Base-by-base conservation (phyloP, 805 yeast genomes). In the Brettanomyces nanus region DNA sequence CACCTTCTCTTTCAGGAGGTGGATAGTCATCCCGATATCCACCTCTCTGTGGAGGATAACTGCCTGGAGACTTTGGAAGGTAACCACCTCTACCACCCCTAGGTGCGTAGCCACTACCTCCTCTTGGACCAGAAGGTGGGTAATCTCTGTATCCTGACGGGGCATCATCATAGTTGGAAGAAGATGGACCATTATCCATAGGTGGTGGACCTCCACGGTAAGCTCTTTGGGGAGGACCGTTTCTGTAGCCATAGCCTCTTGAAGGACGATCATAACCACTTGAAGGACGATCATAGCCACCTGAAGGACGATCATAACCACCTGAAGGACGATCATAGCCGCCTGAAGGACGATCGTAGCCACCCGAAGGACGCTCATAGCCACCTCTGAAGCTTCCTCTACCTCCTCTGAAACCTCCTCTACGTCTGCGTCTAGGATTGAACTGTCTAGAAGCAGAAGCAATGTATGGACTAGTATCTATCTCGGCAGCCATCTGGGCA, bases 401-500 rank as follows among this genome's bases (percentile, higher is more conserved):
- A 48, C 71, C 69, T 37, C 66, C 65, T 49, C 69, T 62, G 43
- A 55, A 46, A 17, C 65, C 62, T 37, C 73, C 73, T 9, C 36
- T 17, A 49, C 68, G 52, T 38, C 54, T 57, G 40, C 66, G 63
- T 40, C 61, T 48, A 40, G 66, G 66, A 48, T 67, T 56, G 66
- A 64, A 54, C 61, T 67, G 51, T 69, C 71, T 50, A 64, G 77
- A 45, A 65, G 75, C 61, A 37, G 62, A 52, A 17, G 62, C 58
- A 38, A 73, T 66, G 49, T 71, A 73, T 36, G 79, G 79, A 39
- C 76, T 62, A 35, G 76, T 71, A 53, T 86, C 96, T 61, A 81
- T 85, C 63, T 85, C 95, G 42, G 83, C 85, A 36, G 77, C 63
- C 41, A 85, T 66, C 43, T 75, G 66, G 37, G 77, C 59, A 27